Base-by-base conservation (phyloP, 225 moss, liverwort and hornwort species). In the Marchantia paleacea region DNA sequence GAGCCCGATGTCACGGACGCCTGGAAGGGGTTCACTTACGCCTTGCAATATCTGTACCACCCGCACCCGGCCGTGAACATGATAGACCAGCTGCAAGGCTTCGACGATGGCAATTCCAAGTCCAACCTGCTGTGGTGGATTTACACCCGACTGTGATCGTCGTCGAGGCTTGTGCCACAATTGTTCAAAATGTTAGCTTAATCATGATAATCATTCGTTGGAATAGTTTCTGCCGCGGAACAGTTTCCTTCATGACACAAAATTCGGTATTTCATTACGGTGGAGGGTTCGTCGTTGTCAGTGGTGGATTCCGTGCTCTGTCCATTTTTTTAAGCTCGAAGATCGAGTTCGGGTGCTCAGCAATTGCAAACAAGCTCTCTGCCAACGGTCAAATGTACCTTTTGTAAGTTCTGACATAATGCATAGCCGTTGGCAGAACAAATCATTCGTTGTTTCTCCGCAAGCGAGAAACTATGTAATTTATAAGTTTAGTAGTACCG, bases 61-160 rank as follows among this genome's bases (percentile, higher is more conserved):
- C 89, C 91, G 49, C 53, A 47, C 0, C 80, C 89, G 4, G 89
- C 91, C 5, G 81, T 89, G 52, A 67, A 87, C 53, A 79, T 75
- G 30, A 77, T 83, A 18, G 58, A 78, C 67, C 55, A 67, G 55
- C 85, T 92, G 71, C 81, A 67, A 2, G 89, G 12, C 66, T 89
- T 90, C 16, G 92, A 92, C 63, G 88, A 92, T 53, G 92, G 92
- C 50, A 92, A 92, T 83, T 91, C 92, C 0, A 84, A 64, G 30
- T 84, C 92, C 69, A 92, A 92, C 55, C 83, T 92, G 8, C 67
- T 92, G 80, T 92, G 92, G 92, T 92, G 92, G 92, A 91, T 92
- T 47, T 89, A 91, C 81, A 81, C 92, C 13, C 78, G 78, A 24
- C 16, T 52, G 51, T 78, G 78, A 78, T 39, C 24, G 7, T 12